Evolutionary conservation across 257 asterid genomes (phyloP).

Genomic region (Penstemon barbatus): DNA sequence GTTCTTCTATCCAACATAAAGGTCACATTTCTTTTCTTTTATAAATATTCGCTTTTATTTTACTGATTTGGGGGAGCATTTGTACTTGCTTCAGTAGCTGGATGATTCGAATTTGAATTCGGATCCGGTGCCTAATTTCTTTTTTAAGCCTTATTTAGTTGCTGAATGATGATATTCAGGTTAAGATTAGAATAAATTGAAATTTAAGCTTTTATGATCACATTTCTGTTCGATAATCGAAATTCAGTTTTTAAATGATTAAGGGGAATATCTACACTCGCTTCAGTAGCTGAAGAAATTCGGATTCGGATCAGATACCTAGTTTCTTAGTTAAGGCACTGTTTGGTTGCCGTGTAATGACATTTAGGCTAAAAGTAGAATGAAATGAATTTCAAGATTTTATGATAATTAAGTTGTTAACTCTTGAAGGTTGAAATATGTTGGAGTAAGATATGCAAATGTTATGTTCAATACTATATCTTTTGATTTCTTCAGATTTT

Average conservation of each 20-base stretch:
- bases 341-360: slow-evolving; percentile 19
- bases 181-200: slow-evolving; percentile 12
- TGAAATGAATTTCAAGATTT: slow-evolving; percentile 1
- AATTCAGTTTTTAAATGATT: not conserved
- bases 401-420: slow-evolving; percentile 10
- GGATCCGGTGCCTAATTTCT: slow-evolving; percentile 45
- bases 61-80: slow-evolving; percentile 17
- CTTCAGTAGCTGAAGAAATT: slow-evolving; percentile 27
- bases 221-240: no score
- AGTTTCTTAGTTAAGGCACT: slow-evolving; percentile 23
- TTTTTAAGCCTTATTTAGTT: slow-evolving; percentile 20
- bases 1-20: slow-evolving; percentile 90
- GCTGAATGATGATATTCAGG: slow-evolving; percentile 9
- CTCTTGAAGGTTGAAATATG: not conserved
- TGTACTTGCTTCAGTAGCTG: slow-evolving; percentile 25
- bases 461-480: not conserved
- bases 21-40: slow-evolving; percentile 39
- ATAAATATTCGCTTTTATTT: not conserved
- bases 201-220: slow-evolving; percentile 1
- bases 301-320: slow-evolving; percentile 49
- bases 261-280: slow-evolving; percentile 18
- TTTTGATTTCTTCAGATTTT: not conserved
- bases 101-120: slow-evolving; percentile 20
- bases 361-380: slow-evolving; percentile 13
- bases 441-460: slow-evolving; percentile 3